Evolutionary conservation across 352 stramenopile genomes (phyloP).

Genomic region (Pythium coloratum): DNA sequence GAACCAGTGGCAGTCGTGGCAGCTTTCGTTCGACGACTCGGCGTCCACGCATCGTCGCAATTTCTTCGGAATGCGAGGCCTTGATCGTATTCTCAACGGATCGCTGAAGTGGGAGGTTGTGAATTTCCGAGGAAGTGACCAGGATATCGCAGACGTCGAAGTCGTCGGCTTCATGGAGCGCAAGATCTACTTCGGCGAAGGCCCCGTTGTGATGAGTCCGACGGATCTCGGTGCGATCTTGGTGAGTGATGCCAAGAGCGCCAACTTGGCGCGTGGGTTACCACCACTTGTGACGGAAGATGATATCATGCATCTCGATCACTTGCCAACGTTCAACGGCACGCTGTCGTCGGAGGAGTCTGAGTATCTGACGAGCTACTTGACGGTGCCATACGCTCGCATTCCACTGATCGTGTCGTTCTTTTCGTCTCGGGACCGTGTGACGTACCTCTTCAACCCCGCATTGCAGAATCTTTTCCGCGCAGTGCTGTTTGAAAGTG

Average conservation of each 20-base stretch:
- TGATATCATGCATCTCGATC: conserved; percentile 97
- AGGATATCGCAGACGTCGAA: conserved; percentile 89
- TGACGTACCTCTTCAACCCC: conserved; percentile 88
- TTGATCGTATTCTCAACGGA: conserved; percentile 65
- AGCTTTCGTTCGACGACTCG: conserved; percentile 87
- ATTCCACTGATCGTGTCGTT: conserved; percentile 98
- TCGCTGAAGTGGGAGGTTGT: conserved; percentile 85
- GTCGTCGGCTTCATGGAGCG: conserved; percentile 86
- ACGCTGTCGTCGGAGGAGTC: conserved; percentile 96
- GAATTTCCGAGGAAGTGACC: conserved; percentile 85
- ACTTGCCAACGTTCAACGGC: conserved; percentile 96
- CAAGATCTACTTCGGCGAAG: conserved; percentile 88
- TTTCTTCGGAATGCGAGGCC: conserved; percentile 74
- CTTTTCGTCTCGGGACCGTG: conserved; percentile 91
- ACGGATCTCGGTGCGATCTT: conserved; percentile 63
- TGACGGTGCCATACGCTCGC: conserved; percentile 98
- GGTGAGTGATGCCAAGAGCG: conserved; percentile 49
- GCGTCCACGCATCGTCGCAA: conserved; percentile 68
- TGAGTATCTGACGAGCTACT: conserved; percentile 98
- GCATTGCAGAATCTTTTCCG: conserved; percentile 83
- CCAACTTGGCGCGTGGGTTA: conserved; percentile 29
- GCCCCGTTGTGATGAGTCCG: conserved; percentile 78
- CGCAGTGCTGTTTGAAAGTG: conserved; percentile 88
- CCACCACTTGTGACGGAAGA: conserved; percentile 90
- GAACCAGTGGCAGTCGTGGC: conserved; percentile 87